phyloP scores from a whole-genome alignment of 352 stramenopile species.

The Pythium sukuiense region DNA sequence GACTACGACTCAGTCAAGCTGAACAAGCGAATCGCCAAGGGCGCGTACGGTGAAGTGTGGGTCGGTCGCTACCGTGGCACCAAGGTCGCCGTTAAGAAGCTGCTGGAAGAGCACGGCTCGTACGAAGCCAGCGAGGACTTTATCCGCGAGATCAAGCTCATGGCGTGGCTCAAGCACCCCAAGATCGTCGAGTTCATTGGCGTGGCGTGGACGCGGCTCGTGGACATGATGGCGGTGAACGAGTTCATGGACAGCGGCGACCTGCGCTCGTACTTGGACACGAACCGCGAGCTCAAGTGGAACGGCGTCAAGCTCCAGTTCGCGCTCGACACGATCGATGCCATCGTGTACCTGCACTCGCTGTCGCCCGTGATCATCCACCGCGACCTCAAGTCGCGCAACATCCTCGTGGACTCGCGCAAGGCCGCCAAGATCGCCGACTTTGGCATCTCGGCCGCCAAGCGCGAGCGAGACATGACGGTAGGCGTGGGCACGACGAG shows the following conservation, averaged over 20 bases:
- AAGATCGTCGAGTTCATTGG: constrained; percentile 71
- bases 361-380: constrained; percentile 65
- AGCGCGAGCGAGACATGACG: constrained; percentile 61
- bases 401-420: constrained; percentile 61
- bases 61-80: constrained; percentile 58
- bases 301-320: constrained; percentile 48
- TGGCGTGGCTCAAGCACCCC: constrained; percentile 68
- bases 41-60: constrained; percentile 74
- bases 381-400: constrained; percentile 72
- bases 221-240: constrained; percentile 67
- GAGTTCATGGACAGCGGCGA: constrained; percentile 75
- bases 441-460: constrained; percentile 63
- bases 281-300: constrained; percentile 30
- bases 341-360: constrained; percentile 71
- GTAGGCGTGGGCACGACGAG: constrained; percentile 57
- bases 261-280: constrained; percentile 52
- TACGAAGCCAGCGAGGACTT: constrained; percentile 61
- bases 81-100: constrained; percentile 60
- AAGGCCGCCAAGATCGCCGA: constrained; percentile 67
- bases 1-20: constrained; percentile 71
- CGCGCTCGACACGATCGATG: constrained; percentile 62
- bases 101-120: constrained; percentile 44
- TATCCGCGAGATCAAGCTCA: constrained; percentile 67
- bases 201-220: constrained; percentile 67
- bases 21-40: constrained; percentile 62